phyloP scores from a whole-genome alignment of 805 yeast genomes.

The Nakazawaea sp. region DNA sequence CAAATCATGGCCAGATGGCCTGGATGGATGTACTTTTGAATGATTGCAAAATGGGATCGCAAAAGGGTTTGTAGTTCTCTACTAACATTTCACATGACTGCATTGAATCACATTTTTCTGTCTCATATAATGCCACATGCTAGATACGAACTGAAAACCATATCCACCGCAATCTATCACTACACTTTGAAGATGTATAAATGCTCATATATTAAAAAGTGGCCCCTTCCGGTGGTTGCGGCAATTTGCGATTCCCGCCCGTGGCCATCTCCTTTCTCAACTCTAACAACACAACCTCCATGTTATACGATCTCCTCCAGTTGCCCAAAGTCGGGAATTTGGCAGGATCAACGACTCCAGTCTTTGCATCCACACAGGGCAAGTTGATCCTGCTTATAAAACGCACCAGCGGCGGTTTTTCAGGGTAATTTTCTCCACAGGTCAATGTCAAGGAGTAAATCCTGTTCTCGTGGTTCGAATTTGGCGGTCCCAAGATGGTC shows the following conservation, averaged over 20 bases:
- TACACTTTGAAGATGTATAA: too few relatives aligned
- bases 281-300: slow-evolving; percentile 90
- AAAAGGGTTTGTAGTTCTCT: too few relatives aligned
- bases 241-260: slow-evolving; percentile 71
- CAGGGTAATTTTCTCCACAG: slow-evolving; percentile 85
- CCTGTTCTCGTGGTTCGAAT: slow-evolving; percentile 77
- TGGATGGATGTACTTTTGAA: too few relatives aligned
- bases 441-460: slow-evolving; percentile 77
- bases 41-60: too few relatives aligned
- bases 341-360: slow-evolving; percentile 47
- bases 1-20: too few relatives aligned
- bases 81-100: too few relatives aligned
- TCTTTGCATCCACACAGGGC: slow-evolving; percentile 73
- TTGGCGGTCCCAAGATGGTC: slow-evolving; percentile 94
- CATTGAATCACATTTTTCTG: too few relatives aligned
- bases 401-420: slow-evolving; percentile 74
- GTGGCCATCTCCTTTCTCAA: slow-evolving; percentile 87
- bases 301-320: slow-evolving; percentile 88
- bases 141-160: too few relatives aligned
- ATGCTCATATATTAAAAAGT: slow-evolving; percentile 22
- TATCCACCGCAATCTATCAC: too few relatives aligned
- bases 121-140: too few relatives aligned
- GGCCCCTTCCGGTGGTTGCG: slow-evolving; percentile 90
- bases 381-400: slow-evolving; percentile 82
- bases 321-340: slow-evolving; percentile 62